Evolutionary conservation across 2,329 filamentous ascomycete genomes (phyloP).

Genomic region (Tricladium varicosporioides): DNA sequence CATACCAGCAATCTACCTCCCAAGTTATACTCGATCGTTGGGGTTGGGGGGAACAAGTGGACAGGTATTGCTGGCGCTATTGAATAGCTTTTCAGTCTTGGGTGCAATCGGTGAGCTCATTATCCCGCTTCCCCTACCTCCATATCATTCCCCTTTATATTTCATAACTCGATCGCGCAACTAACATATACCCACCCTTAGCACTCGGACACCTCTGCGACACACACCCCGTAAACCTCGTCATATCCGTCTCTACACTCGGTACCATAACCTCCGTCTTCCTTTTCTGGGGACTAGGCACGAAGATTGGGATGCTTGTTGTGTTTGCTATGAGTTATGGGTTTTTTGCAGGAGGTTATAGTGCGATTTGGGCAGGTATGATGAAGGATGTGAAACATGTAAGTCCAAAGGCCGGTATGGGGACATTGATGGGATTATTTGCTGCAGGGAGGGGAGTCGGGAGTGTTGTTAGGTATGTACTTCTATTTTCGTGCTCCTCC

Average conservation of each 20-base stretch:
- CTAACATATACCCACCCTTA: too few relatives aligned
- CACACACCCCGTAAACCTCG: constrained; percentile 40
- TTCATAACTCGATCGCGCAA: too few relatives aligned
- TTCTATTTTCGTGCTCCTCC: too few relatives aligned
- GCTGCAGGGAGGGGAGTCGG: constrained; percentile 60
- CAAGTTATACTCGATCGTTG: constrained; percentile 45
- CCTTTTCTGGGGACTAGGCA: constrained; percentile 53
- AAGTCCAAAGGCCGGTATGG: constrained; percentile 22
- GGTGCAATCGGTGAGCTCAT: constrained; percentile 34
- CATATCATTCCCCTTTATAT: too few relatives aligned
- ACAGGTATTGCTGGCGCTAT: constrained; percentile 47
- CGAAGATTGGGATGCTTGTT: constrained; percentile 42
- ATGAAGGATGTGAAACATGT: constrained; percentile 18
- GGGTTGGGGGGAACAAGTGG: constrained; percentile 39
- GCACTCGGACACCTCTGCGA: constrained; percentile 42
- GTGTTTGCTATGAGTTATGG: constrained; percentile 54
- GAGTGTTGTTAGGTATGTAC: constrained; percentile 43
- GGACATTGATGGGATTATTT: constrained; percentile 44
- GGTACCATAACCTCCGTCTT: constrained; percentile 49
- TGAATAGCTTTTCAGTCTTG: constrained; percentile 47
- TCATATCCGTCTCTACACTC: constrained; percentile 49
- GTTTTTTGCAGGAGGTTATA: constrained; percentile 56
- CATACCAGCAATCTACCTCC: constrained; percentile 53
- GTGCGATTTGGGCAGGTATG: constrained; percentile 45
- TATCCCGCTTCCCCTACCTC: too few relatives aligned